Evolutionary conservation across 331 rosid species (phyloP).

Genomic region (Phaseolus coccineus): DNA sequence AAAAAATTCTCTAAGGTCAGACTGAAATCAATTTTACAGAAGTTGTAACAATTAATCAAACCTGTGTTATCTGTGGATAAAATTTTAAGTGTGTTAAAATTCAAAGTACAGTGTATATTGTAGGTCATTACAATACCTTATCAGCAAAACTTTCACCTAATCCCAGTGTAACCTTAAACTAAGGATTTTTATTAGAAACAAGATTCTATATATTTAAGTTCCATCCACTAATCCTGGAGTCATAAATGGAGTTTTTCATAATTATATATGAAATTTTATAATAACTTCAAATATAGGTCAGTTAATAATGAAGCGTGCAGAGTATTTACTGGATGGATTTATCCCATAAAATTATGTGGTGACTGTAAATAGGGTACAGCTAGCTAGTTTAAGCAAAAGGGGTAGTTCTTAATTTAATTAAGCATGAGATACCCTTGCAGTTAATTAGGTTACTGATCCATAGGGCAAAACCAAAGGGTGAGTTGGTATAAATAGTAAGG

Average conservation of each 20-base stretch:
- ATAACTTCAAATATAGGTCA: background rate
- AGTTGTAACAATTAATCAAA: background rate
- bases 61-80: background rate
- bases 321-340: background rate
- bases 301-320: background rate
- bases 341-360: background rate
- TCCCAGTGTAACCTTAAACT: background rate
- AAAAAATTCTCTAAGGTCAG: background rate
- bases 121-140: background rate
- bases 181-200: background rate
- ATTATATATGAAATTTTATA: background rate
- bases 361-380: background rate
- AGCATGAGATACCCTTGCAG: constrained; percentile 25
- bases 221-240: background rate
- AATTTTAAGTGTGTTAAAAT: background rate
- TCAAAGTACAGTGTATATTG: background rate
- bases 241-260: background rate
- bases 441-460: constrained; percentile 31
- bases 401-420: background rate
- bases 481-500: background rate
- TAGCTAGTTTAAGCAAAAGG: background rate
- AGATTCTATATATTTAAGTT: background rate
- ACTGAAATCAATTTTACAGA: background rate
- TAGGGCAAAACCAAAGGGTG: constrained; percentile 16
- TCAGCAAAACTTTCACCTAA: background rate